A percentile compares a stretch with the other conserved stretches of the same genome.
Conservation (phyloP, 352 stramenopile genomes). For the Globisporangium abappressorium region DNA sequence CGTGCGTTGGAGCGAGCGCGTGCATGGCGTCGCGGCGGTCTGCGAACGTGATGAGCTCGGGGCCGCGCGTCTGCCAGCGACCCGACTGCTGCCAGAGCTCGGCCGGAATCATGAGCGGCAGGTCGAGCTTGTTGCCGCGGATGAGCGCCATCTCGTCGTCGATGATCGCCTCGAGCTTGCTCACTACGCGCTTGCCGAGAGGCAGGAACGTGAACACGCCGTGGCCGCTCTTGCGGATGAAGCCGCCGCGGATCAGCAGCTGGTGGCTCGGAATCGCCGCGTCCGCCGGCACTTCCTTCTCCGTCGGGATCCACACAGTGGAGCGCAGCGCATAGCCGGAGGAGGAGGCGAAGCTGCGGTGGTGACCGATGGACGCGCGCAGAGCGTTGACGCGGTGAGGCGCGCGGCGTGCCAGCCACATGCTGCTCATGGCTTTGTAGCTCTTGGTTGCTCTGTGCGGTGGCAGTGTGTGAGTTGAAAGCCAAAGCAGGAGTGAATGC, state of each 20-base stretch:
- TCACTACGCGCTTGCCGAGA: conserved; percentile 67
- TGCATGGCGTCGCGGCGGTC: conserved; percentile 70
- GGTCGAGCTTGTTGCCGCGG: conserved; percentile 77
- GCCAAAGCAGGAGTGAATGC: background rate
- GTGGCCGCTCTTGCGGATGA: conserved; percentile 82
- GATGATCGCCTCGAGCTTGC: conserved; percentile 80
- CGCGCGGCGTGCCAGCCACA: conserved; percentile 9
- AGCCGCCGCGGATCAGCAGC: conserved; percentile 79
- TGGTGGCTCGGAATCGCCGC: conserved; percentile 83
- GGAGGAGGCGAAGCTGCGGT: background rate
- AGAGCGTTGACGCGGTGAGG: background rate
- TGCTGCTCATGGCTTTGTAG: conserved; percentile 3
- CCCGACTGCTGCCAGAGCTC: conserved; percentile 84
- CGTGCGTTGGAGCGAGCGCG: conserved; percentile 77
- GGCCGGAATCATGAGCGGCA: conserved; percentile 69
- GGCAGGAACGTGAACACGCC: conserved; percentile 81
- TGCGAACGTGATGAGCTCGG: conserved; percentile 80
- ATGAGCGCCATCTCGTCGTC: conserved; percentile 80
- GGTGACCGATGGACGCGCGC: background rate
- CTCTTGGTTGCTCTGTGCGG: background rate
- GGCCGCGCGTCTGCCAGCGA: conserved; percentile 76
- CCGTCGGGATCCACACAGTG: conserved; percentile 65
- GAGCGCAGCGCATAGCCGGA: conserved; percentile 34
- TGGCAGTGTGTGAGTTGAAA: background rate
- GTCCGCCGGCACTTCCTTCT: conserved; percentile 74